Evolutionary conservation across 768 basidiomycete species (phyloP), one percentile per base, ranked within the genome.

Genomic region (Saitozyma podzolica): DNA sequence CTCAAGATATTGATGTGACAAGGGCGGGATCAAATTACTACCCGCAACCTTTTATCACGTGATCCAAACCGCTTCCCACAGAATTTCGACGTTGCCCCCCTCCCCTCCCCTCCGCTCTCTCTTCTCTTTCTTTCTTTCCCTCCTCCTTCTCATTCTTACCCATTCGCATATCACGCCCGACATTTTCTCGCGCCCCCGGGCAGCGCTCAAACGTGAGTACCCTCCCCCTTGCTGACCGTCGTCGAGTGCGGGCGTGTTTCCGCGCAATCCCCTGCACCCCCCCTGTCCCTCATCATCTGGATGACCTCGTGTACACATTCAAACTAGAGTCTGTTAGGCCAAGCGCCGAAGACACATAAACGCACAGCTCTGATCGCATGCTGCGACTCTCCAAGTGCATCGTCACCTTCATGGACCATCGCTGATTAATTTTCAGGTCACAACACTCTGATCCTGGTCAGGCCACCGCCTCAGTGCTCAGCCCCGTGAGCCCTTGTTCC

Each of bases 281-380:
- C 49, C 45, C 54, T 48, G 42, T 62, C 50, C 56, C 64, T 50
- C 49, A 19, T 52, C 55, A 42, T 57, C 45, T 57, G 65, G 75
- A 76, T 76, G 75, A 76, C 68, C 64, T 64, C 64, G 75, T 76
- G 75, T 74, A 68, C 70, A 64, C 68, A 68, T 70, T 76, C 75
- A 76, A 76, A 76, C 75, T 76, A 76, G 75, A 76, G 75, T 76
- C 75, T 76, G 72, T 76, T 69, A 76, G 75, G 70, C 72, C 63
- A 73, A 76, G 64, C 54, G 72, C 70, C 75, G 54, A 72, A 74
- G 75, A 76, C 68, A 69, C 75, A 56, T 72, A 72, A 68, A 73
- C 66, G 72, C 75, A 74, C 75, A 74, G 49, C 55, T 76, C 75
- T 76, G 75, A 76, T 55, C 29, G 2, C 29, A 29, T 29, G 2